A percentile compares a stretch with the other conserved stretches of the same genome.
These are phyloP conservation scores for Sequoia sempervirens DNA, from an alignment of 75 land plant species.

Conservation along the genomic window DNA sequence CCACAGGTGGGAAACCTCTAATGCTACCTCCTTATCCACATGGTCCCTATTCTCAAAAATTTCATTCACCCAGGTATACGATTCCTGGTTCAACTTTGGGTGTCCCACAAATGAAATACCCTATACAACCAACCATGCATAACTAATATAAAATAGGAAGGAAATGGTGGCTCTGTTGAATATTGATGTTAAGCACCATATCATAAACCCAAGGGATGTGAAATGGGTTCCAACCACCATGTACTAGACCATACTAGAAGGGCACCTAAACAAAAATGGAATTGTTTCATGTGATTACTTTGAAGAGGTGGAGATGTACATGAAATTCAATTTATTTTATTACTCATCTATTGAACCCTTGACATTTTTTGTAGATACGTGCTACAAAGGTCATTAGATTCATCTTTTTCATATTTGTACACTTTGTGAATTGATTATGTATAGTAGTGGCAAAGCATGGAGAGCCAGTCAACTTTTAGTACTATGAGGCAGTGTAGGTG, in stretches of 20 bases:
- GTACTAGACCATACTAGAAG: not conserved
- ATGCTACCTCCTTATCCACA: not conserved
- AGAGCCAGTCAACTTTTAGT: not conserved
- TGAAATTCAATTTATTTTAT: not conserved
- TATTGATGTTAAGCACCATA: not conserved
- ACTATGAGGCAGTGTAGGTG: not conserved
- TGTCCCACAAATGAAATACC: slow-evolving; percentile 4
- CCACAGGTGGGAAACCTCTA: not conserved
- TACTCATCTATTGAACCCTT: not conserved
- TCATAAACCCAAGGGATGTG: not conserved
- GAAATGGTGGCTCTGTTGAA: not conserved
- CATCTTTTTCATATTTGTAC: not conserved
- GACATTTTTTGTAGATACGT: not conserved
- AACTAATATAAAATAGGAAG: not conserved
- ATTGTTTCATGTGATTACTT: not conserved
- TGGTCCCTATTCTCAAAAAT: not conserved
- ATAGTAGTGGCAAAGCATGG: not conserved
- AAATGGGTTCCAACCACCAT: not conserved
- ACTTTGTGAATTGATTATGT: not conserved
- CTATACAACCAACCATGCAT: slow-evolving; percentile 4
- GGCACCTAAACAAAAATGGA: not conserved
- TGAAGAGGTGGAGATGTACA: not conserved
- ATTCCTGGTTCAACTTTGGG: slow-evolving; percentile 7
- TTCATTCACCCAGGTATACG: not conserved
- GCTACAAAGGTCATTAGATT: not conserved